Evolutionary conservation across 2,329 filamentous ascomycete genomes (phyloP).

Genomic region (Stagonosporopsis tanaceti): DNA sequence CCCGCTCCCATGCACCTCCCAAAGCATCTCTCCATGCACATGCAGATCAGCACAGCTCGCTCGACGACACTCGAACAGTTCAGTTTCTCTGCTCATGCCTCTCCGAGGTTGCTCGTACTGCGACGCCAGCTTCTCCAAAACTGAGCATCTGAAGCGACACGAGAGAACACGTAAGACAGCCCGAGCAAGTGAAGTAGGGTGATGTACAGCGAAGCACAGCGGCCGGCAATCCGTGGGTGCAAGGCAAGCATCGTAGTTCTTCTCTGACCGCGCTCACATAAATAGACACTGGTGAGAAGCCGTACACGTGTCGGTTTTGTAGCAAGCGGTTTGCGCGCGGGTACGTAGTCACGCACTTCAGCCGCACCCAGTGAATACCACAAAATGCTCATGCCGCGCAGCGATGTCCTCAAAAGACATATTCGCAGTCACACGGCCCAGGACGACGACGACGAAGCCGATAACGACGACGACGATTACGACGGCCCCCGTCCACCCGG

Average conservation of each 20-base stretch:
- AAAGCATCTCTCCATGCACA: not conserved
- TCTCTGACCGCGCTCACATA: constrained; percentile 3
- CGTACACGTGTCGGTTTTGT: not conserved
- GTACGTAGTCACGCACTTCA: not conserved
- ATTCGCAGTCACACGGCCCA: not conserved
- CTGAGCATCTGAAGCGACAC: constrained; percentile 4
- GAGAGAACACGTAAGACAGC: constrained; percentile 3
- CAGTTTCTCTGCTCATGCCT: not conserved
- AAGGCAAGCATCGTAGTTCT: not conserved
- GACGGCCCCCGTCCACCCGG: not conserved
- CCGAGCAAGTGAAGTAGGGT: not conserved
- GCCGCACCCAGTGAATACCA: not conserved
- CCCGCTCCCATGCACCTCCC: too few relatives aligned
- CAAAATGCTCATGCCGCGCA: not conserved
- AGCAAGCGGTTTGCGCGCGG: constrained; percentile 1
- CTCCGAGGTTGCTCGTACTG: not conserved
- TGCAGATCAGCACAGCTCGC: not conserved
- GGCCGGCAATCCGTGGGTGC: not conserved
- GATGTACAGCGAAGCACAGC: not conserved
- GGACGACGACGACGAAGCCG: not conserved
- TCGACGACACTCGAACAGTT: not conserved
- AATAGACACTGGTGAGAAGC: constrained; percentile 4
- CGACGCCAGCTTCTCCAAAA: not conserved
- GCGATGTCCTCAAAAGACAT: constrained; percentile 1
- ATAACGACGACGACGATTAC: too few relatives aligned